Percentiles rank a stretch among this genome's conserved stretches.
phyloP scores from a whole-genome alignment of 208 protist genomes.

The Acanthamoeba royreba region DNA sequence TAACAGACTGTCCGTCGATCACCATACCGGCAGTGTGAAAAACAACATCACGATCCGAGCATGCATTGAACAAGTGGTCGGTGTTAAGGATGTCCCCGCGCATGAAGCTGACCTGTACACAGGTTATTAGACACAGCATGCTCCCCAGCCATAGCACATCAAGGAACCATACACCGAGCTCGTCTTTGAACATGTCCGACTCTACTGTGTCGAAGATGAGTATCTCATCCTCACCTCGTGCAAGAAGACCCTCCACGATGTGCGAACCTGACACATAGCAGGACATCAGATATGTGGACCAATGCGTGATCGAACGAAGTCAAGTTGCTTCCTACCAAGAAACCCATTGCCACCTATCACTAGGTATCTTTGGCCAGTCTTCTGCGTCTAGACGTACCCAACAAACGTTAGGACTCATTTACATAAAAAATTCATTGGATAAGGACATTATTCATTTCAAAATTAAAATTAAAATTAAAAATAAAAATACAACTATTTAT shows the following conservation, averaged over 20 bases:
- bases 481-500: too few relatives aligned
- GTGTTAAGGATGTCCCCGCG: background rate
- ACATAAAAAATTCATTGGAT: too few relatives aligned
- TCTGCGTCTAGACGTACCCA: background rate
- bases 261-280: background rate
- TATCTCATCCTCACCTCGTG: background rate
- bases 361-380: background rate
- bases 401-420: too few relatives aligned
- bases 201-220: background rate
- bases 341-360: background rate
- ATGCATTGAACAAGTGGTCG: background rate
- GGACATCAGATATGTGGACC: too few relatives aligned
- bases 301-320: background rate
- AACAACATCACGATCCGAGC: background rate
- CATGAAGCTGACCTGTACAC: background rate
- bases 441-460: too few relatives aligned
- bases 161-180: background rate
- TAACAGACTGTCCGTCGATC: background rate
- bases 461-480: too few relatives aligned
- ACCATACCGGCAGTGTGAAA: background rate
- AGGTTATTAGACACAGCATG: background rate
- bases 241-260: background rate
- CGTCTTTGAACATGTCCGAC: background rate
- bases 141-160: background rate
- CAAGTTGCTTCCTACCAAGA: background rate